These are phyloP conservation scores for Tetrapisispora arboricola DNA, from an alignment of 805 yeast species.

Conservation along the genomic window DNA sequence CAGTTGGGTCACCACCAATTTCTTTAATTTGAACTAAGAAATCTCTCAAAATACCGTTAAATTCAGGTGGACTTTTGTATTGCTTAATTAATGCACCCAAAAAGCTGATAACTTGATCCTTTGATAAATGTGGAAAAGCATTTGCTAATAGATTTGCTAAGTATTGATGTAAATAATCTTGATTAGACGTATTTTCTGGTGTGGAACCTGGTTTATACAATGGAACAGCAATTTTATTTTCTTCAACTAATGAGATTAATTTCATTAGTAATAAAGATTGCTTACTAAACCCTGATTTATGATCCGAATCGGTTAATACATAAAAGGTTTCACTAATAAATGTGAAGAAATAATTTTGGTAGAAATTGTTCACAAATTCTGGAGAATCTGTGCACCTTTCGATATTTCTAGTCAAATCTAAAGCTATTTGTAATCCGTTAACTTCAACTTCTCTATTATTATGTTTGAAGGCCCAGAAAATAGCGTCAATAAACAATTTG, in stretches of 20 bases:
- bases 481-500: conserved; percentile 83
- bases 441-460: conserved; percentile 95
- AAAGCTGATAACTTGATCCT: conserved; percentile 74
- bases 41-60: conserved; percentile 82
- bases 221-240: conserved; percentile 63
- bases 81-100: conserved; percentile 64
- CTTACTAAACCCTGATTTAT: conserved; percentile 86
- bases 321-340: conserved; percentile 86
- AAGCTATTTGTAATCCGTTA: conserved; percentile 73
- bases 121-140: conserved; percentile 89
- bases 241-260: conserved; percentile 74
- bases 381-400: conserved; percentile 55
- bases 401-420: conserved; percentile 77
- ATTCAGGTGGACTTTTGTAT: conserved; percentile 63
- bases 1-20: conserved; percentile 91
- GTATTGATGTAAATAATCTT: conserved; percentile 67
- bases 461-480: conserved; percentile 97
- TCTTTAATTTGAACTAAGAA: conserved; percentile 94
- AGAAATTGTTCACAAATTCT: conserved; percentile 69
- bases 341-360: conserved; percentile 78
- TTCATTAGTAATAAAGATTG: conserved; percentile 80
- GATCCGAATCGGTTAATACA: conserved; percentile 94
- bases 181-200: conserved; percentile 75
- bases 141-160: conserved; percentile 68
- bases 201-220: conserved; percentile 73